phyloP scores from a whole-genome alignment of 176 grass and related monocot genomes.

The Chrysopogon serrulatus region DNA sequence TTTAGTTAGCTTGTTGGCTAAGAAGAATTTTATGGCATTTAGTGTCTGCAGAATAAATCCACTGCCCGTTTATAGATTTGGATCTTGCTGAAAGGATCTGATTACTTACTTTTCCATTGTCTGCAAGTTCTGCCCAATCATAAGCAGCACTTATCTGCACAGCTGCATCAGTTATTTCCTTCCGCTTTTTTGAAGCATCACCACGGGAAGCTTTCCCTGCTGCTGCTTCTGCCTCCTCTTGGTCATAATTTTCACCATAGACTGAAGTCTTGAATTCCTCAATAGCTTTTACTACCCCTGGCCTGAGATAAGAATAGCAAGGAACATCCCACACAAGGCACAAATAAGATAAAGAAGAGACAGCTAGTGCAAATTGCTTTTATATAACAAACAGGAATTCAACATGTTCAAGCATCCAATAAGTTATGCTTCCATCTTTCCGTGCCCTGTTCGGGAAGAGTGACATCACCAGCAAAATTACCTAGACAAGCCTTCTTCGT shows the following conservation, averaged over 20 bases:
- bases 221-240: constrained; percentile 66
- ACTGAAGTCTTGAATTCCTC: constrained; percentile 77
- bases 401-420: neutral
- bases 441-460: neutral
- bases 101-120: constrained; percentile 69
- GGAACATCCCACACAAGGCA: neutral
- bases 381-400: neutral
- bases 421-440: constrained; percentile 1
- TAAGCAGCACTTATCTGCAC: constrained; percentile 42
- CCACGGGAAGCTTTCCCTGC: constrained; percentile 32
- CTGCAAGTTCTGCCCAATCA: constrained; percentile 87
- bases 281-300: constrained; percentile 60
- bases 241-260: constrained; percentile 85
- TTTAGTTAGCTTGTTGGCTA: neutral
- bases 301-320: constrained; percentile 43
- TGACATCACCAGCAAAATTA: neutral
- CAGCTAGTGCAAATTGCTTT: neutral
- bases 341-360: neutral
- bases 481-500: constrained; percentile 81
- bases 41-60: neutral
- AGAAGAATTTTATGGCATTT: neutral
- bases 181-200: constrained; percentile 73
- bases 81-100: neutral
- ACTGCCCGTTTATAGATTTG: neutral
- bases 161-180: constrained; percentile 60